Base-by-base conservation (phyloP, 2,329 filamentous ascomycete species). In the Sporothrix phasma region DNA sequence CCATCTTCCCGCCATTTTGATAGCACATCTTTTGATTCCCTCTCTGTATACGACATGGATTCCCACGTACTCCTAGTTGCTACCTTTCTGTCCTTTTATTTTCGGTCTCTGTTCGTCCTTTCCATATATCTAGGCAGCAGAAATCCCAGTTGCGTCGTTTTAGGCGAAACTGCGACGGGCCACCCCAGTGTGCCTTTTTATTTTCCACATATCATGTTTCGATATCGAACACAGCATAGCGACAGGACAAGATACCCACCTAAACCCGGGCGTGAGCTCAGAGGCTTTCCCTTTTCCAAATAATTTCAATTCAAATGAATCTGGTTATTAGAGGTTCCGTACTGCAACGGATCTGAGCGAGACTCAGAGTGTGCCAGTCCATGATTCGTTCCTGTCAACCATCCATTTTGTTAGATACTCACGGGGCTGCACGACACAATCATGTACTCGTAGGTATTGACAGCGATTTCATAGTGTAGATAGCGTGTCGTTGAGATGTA, bases 171-270 rank as follows among this genome's bases (percentile, higher is more conserved):
- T 29, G 19, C 47, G 13, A 34, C 47, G 17, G 22, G 24, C 2
- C 5, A 34, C 10, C 8, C 22, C 13, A 7, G 37, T 8, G 24
- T 59, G 56, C 39, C 15, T 59, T 59, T 45, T 22, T 37, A 11
- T 37, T 58, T n/a, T n/a, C n/a, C n/a, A n/a, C n/a, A n/a, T n/a
- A n/a, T n/a, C 31, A 26, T 26, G 43, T 8, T 53, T 39, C 51
- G 24, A 56, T 54, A n/a, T 24, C 51, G 39, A 56, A 53, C n/a
- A 59, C 56, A 59, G 56, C 56, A 59, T 59, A 59, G 56, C 56
- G 56, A 59, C 56, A 59, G 56, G 39, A 59, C 56, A 45, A 59
- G 39, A 59, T 59, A 59, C 56, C 56, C 56, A 43, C 24, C 22
- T 6, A 43, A 26, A 39, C 56, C 34, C 56, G n/a, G 56, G 56